Base-by-base conservation (phyloP, 2,329 filamentous ascomycete species). In the Grosmannia serpens region DNA sequence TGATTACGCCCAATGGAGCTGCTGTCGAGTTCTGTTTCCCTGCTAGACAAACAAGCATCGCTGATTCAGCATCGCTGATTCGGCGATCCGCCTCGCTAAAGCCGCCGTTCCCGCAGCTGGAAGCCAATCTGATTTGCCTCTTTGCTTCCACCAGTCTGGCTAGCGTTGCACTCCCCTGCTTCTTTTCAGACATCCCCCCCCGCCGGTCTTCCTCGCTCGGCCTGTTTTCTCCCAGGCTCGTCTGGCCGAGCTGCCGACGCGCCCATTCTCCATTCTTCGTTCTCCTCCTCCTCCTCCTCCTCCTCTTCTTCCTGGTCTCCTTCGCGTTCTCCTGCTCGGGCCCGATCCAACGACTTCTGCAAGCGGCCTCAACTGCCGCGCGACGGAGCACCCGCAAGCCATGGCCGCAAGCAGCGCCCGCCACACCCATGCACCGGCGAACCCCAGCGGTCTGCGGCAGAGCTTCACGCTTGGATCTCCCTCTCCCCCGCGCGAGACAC, bases 371-470 rank as follows among this genome's bases (percentile, higher is more conserved):
- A 20, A 20, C 38, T 2, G 38, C 17, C 38, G 38, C 38, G 11
- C 15, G 38, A 41, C 38, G 38, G 38, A 41, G 38, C 38, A 17
- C 6, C 38, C 13, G 17, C 38, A 10, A 35, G 50, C 29, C 50
- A 53, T 53, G n/a, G 31, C 31, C 33, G 35, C 22, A 49, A 10
- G 20, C 15, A 29, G 38, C 53, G 38, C 13, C 17, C 31, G 8
- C 38, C 15, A 41, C 26, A 31, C 26, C 53, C 76, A 76, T 61
- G 69, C 69, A 11, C 75, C 77, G 15, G 61, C 68, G 27, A 72
- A 75, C 58, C 76, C 75, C 9, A 78, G 75, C 65, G 68, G 72
- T 20, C 70, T 80, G 52, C 75, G 76, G 31, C 74, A 77, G 61
- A 74, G 73, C 67, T 73, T 75, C 63, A 74, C 66, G 2, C 61